Base-by-base conservation (phyloP, 1,284 basidiomycete genomes). In the Ustilago cynodontis region DNA sequence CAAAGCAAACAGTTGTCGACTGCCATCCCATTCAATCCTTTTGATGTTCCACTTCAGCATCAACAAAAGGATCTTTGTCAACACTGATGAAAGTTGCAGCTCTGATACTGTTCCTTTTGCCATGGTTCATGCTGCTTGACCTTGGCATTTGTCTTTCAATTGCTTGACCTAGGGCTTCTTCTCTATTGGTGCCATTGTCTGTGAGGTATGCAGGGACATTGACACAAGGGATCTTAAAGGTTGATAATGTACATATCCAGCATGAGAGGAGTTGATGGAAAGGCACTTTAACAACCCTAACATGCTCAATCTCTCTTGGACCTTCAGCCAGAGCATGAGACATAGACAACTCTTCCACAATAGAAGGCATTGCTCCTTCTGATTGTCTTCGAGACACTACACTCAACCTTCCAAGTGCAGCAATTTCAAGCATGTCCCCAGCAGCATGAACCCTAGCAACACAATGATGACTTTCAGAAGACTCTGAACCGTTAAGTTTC, bases 61-160 rank as follows among this genome's bases (percentile, higher is more conserved):
- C 70, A 13, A 63, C 64, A 47, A 66, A 72, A 11, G 70, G 64
- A 31, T 66, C 56, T 20, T 63, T 64, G 13, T 71, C 68, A 0
- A 59, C 22, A 24, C 59, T 62, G 3, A 66, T 52, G 13, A 59
- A 52, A 20, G 70, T 66, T 11, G 39, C 60, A 0, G 24, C 60
- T 1, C 56, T 59, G 18, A 31, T 55, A 14, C 49, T 29, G 22
- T 41, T 9, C 6, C 31, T 22, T 4, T 24, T 5, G 24, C 47
- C 26, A 16, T 47, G n/a, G 22, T 41, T 20, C 18, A 35, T 18
- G 13, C 62, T 61, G 6, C 50, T 55, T 9, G 29, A 35, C 24
- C 39, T 22, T 20, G 65, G 62, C 14, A 54, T 31, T 10, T 61
- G 50, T 28, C 49, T 35, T 2, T 31, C 18, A n/a, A 29, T 24